Base-by-base conservation (phyloP, 2,329 filamentous ascomycete genomes). In the Trichoderma arundinaceum region DNA sequence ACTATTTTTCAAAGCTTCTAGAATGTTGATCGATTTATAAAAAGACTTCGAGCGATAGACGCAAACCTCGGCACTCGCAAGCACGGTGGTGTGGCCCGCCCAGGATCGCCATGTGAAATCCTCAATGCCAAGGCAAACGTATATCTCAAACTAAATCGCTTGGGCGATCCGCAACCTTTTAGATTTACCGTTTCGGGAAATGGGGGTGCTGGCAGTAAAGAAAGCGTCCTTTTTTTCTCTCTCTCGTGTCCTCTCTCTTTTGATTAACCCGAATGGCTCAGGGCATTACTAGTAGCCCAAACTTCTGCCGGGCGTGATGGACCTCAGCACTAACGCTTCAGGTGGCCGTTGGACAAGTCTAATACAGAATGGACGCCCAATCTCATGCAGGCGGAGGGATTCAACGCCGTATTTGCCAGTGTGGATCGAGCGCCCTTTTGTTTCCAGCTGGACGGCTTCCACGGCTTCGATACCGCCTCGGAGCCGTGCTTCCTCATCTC, bases 141-240 rank as follows among this genome's bases (percentile, higher is more conserved):
- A 43, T 35, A 62, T 53, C 48, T 62, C 28, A 53, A 53, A 53
- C 38, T 53, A 62, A 53, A 62, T 62, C 59, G 59, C 5, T 35
- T 35, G 10, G 22, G 38, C 59, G 59, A 62, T 62, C 48, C 10
- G 22, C 33, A 28, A 7, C 4, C 13, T 15, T 17, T 19, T 8
- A 44, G 43, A 4, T 22, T 48, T 59, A 3, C 59, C 48, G 12
- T 22, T 62, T 62, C 32, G 22, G 59, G 59, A 22, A 62, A 53
- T 62, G 22, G 59, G 46, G 22, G 57, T 17, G 32, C 17, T 10
- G 9, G 22, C 9, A 35, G 17, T 9, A 33, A 15, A 41, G 33
- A 39, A 22, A 19, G 13, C 17, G 28, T 17, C 7, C 1, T 28
- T 32, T 54, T 12, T 44, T 15, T 17, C 13, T 15, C 12, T 41